Percentiles rank a stretch among this genome's conserved stretches.
Evolutionary conservation across 768 basidiomycete genomes (phyloP).

Genomic region (Calocybe cyanea): DNA sequence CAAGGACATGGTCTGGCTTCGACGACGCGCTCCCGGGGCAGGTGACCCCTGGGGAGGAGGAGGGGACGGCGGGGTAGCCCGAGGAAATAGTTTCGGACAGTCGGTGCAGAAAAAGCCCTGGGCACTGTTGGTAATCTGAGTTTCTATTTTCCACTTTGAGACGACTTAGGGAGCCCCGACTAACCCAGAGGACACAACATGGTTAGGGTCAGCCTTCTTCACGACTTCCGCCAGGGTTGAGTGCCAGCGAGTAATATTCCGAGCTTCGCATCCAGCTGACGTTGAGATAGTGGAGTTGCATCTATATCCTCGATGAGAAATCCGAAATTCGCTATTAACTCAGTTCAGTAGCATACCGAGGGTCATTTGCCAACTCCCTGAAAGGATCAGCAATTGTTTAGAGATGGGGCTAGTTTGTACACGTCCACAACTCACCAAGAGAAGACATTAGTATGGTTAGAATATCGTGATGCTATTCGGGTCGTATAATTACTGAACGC

Average conservation of each 20-base stretch:
- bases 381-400: constrained; percentile 3
- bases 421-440: constrained; percentile 33
- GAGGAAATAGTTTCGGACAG: constrained; percentile 54
- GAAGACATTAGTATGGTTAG: constrained; percentile 48
- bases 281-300: constrained; percentile 53
- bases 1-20: constrained; percentile 33
- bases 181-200: constrained; percentile 62
- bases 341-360: constrained; percentile 36
- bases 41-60: constrained; percentile 38
- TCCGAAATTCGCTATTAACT: not conserved
- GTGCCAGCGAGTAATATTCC: constrained; percentile 58
- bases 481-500: constrained; percentile 57
- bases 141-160: not conserved
- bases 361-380: constrained; percentile 68
- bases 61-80: constrained; percentile 12
- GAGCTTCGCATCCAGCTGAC: constrained; percentile 40
- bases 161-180: constrained; percentile 16
- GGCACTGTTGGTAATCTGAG: constrained; percentile 23
- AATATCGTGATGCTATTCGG: constrained; percentile 53
- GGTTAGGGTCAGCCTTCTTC: constrained; percentile 51
- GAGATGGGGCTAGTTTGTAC: constrained; percentile 10
- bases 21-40: constrained; percentile 34
- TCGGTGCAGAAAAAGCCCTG: constrained; percentile 57
- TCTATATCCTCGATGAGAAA: constrained; percentile 27
- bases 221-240: constrained; percentile 41